Base-by-base conservation (phyloP, 257 asterid genomes). In the Parsonsia alboflavescens region DNA sequence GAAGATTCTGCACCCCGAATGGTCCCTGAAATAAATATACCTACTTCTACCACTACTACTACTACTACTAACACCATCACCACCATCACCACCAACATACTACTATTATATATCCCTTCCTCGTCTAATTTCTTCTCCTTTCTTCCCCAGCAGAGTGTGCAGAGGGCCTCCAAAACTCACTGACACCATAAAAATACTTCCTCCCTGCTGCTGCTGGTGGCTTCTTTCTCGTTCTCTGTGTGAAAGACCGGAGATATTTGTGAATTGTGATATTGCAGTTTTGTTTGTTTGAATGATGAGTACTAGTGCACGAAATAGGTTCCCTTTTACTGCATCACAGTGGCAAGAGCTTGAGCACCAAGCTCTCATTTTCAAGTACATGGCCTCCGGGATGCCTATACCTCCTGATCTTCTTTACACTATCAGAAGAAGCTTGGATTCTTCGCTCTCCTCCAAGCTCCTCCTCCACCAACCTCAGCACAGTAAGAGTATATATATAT, bases 261-360 rank as follows among this genome's bases (percentile, higher is more conserved):
- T 6, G 39, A 30, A 30, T 72, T 4, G 13, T 15, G 22, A n/a
- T 52, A 33, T 33, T 33, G 39, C 21, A 48, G 12, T 16, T 17
- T 69, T 52, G 22, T 53, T 33, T 52, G 33, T 56, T 54, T 16
- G 54, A 73, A 86, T 84, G 85, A 88, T 86, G 93, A 90, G 77
- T 63, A 52, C 22, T 50, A 71, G 33, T 28, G 80, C 76, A 56
- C 83, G 89, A 56, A 84, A 72, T 62, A 86, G 88, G 77, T 86
- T 62, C 59, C 97, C 97, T 50, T 95, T 95, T 81, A 90, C 96
- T 36, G 89, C 93, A 26, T 76, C 91, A 12, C 99, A 95, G 61
- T 88, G 97, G 96, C 97, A 90, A 83, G 97, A 95, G 46, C 97
- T 95, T 26, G 99, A 95, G 69, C 96, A 90, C 75, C 99, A 95